A percentile compares a stretch with the other conserved stretches of the same genome.
Conservation (phyloP, 345 rosid species). For the Eucalyptus victrix region DNA sequence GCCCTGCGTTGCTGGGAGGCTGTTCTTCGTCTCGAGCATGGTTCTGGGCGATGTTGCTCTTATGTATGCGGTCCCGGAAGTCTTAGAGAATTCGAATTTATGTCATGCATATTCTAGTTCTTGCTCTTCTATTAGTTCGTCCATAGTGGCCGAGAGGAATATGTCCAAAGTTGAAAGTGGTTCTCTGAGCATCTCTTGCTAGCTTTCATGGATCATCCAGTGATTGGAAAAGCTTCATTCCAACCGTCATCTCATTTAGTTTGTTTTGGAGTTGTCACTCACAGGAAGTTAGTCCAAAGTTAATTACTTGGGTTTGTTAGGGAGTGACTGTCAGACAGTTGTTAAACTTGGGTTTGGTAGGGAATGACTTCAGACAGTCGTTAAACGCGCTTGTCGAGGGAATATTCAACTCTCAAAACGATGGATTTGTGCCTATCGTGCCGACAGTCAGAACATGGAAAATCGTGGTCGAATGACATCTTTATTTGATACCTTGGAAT, state of each 20-base stretch:
- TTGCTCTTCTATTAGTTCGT: neutral
- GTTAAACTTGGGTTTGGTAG: too few relatives aligned
- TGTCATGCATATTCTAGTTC: neutral
- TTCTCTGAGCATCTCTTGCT: neutral
- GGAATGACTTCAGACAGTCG: neutral
- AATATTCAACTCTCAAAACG: neutral
- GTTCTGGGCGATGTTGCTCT: neutral
- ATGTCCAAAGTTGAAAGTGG: neutral
- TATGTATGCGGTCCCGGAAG: neutral
- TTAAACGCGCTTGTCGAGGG: neutral
- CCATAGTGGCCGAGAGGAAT: neutral
- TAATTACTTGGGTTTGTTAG: neutral
- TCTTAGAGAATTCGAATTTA: neutral
- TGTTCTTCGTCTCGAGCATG: neutral
- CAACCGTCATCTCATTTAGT: neutral
- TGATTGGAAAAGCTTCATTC: neutral
- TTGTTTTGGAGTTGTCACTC: neutral
- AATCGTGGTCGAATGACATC: neutral
- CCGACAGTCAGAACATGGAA: neutral
- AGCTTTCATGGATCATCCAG: neutral
- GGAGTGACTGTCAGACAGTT: neutral
- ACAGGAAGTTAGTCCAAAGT: neutral
- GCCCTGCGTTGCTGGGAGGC: neutral
- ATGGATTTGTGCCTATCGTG: neutral
- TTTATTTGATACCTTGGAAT: neutral